phyloP scores from a whole-genome alignment of 306 rosid species.

The Delonix regia region DNA sequence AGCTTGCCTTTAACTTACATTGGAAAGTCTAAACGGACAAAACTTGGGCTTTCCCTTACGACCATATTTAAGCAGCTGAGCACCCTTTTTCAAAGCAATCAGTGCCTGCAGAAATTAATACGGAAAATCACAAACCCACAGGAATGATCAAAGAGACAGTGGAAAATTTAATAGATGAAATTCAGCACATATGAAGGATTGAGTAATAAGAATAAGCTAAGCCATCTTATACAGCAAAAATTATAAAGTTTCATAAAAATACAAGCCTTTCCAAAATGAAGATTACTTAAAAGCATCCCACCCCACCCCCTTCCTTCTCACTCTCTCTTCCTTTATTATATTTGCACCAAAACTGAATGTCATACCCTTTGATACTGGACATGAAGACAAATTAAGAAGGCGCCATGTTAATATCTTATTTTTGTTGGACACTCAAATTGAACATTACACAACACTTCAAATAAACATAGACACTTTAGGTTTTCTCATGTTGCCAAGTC shows the following conservation, averaged over 20 bases:
- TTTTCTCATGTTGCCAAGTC: neutral
- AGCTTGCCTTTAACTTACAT: constrained; percentile 58
- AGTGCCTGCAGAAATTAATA: constrained; percentile 66
- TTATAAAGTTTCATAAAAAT: constrained; percentile 8
- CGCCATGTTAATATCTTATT: too few species aligned
- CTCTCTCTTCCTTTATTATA: neutral
- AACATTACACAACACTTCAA: neutral
- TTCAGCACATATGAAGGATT: constrained; percentile 14
- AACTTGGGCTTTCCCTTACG: constrained; percentile 98
- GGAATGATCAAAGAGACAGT: constrained; percentile 19
- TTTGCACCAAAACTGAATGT: constrained; percentile 14
- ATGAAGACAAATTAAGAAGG: neutral
- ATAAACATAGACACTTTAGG: neutral
- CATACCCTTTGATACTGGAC: neutral
- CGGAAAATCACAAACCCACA: constrained; percentile 37
- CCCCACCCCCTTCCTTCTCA: neutral
- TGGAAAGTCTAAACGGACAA: constrained; percentile 92
- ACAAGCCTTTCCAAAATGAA: neutral
- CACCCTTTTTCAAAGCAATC: constrained; percentile 90
- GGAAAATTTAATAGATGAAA: neutral
- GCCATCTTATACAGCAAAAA: constrained; percentile 21
- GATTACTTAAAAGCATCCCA: neutral
- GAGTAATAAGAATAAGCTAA: neutral
- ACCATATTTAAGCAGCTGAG: constrained; percentile 95
- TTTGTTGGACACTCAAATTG: neutral